phyloP scores from a whole-genome alignment of 768 basidiomycete species.

The Suillus fuscotomentosus region DNA sequence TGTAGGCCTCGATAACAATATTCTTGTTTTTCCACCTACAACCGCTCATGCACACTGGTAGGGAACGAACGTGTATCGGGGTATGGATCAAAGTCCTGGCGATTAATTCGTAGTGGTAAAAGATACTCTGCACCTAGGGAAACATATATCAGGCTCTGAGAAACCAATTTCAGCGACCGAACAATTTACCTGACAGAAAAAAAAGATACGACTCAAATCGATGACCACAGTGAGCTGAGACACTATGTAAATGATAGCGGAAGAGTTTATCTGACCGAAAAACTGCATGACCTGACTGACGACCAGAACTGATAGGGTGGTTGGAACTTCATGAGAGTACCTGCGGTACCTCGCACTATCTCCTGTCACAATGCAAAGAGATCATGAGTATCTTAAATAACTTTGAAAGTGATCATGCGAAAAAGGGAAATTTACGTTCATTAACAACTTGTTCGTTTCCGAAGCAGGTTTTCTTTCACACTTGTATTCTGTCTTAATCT shows the following conservation, averaged over 20 bases:
- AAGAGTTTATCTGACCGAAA: not conserved
- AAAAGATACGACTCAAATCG: not conserved
- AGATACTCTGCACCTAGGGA: not conserved
- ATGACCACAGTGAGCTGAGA: not conserved
- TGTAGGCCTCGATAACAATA: not conserved
- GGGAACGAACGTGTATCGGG: not conserved
- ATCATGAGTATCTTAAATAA: not conserved
- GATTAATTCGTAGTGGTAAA: not conserved
- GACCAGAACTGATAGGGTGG: not conserved
- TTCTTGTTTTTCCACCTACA: not conserved
- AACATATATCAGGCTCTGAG: not conserved
- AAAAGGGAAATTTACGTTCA: not conserved
- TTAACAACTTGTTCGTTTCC: not conserved
- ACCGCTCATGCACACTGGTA: not conserved
- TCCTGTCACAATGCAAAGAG: not conserved
- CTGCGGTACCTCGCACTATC: not conserved
- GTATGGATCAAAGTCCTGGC: not conserved
- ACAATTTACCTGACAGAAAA: not conserved
- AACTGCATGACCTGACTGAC: not conserved
- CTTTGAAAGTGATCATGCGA: not conserved
- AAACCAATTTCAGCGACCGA: not conserved
- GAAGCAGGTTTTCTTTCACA: not conserved
- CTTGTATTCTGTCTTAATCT: not conserved
- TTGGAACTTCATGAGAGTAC: not conserved
- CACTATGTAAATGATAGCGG: not conserved